Evolutionary conservation across 495 filamentous ascomycete species (phyloP).

Genomic region (Chaetomium cochliodes): DNA sequence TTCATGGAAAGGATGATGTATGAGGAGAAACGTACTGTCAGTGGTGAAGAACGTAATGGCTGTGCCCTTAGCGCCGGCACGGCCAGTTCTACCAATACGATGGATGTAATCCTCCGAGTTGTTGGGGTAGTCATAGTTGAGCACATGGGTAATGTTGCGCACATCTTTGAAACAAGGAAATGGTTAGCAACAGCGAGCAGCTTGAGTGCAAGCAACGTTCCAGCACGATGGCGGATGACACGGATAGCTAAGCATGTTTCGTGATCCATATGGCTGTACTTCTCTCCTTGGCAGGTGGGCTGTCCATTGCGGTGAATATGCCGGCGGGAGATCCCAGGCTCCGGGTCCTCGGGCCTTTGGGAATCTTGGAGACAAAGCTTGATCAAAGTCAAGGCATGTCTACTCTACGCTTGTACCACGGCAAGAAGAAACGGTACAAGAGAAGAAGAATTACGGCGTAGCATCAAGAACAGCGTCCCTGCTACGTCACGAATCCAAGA

Average conservation of each 20-base stretch:
- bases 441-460: slow-evolving; percentile 72
- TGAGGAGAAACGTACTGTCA: slow-evolving; percentile 72
- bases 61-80: slow-evolving; percentile 88
- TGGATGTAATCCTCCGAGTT: slow-evolving; percentile 99
- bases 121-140: slow-evolving; percentile 99
- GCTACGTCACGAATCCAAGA: slow-evolving; percentile 85
- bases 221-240: slow-evolving; percentile 49
- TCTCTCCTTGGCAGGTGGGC: slow-evolving; percentile 58
- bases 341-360: slow-evolving; percentile 63
- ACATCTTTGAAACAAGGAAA: slow-evolving; percentile 75
- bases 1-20: slow-evolving; percentile 5
- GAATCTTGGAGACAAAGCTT: slow-evolving; percentile 56
- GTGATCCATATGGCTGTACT: slow-evolving; percentile 59
- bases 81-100: slow-evolving; percentile 95
- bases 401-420: slow-evolving; percentile 70
- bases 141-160: slow-evolving; percentile 98
- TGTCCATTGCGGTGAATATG: slow-evolving; percentile 56
- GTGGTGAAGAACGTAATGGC: slow-evolving; percentile 97
- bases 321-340: slow-evolving; percentile 56
- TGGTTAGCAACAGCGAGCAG: slow-evolving; percentile 73
- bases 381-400: slow-evolving; percentile 67
- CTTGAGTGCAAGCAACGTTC: slow-evolving; percentile 53
- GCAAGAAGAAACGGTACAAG: slow-evolving; percentile 57
- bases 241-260: slow-evolving; percentile 60
- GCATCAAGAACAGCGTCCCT: slow-evolving; percentile 52